Conservation (phyloP, 225 moss, liverwort and hornwort species). For the Ulota crispa region DNA sequence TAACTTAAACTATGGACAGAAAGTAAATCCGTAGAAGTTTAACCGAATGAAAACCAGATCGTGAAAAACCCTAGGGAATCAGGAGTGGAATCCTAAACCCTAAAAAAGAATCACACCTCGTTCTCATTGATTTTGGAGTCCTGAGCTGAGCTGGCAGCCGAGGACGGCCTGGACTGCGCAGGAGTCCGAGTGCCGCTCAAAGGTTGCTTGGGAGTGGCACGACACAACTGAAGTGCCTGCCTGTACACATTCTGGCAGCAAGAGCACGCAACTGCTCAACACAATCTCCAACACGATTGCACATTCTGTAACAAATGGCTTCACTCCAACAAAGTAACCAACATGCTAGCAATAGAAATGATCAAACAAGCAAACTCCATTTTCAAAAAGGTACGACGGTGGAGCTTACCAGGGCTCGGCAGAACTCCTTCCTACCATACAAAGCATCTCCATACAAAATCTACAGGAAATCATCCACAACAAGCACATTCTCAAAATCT, state of each 20-base stretch:
- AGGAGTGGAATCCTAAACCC: neutral
- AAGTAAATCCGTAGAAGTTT: neutral
- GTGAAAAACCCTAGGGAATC: neutral
- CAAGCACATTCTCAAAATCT: neutral
- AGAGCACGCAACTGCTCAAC: slow-evolving; percentile 42
- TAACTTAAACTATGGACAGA: neutral
- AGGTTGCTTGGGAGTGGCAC: slow-evolving; percentile 66
- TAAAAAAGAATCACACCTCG: slow-evolving; percentile 43
- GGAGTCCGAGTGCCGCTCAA: slow-evolving; percentile 61
- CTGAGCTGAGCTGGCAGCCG: slow-evolving; percentile 46
- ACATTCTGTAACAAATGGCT: neutral
- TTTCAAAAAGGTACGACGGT: neutral
- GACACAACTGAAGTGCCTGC: slow-evolving; percentile 80
- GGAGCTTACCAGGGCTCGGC: slow-evolving; percentile 73
- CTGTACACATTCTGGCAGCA: slow-evolving; percentile 77
- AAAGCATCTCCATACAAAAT: slow-evolving; percentile 76
- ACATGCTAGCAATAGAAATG: neutral
- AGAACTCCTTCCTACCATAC: slow-evolving; percentile 78
- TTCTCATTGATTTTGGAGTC: slow-evolving; percentile 63
- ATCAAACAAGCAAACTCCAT: neutral
- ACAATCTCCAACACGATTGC: slow-evolving; percentile 9
- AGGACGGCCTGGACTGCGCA: slow-evolving; percentile 59
- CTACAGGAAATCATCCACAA: slow-evolving; percentile 23
- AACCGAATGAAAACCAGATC: neutral
- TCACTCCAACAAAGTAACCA: neutral